A percentile compares a stretch with the other conserved stretches of the same genome.
These are phyloP conservation scores for Tolypocladium guangdongense DNA, from an alignment of 2,329 filamentous ascomycete genomes.

Conservation along the genomic window DNA sequence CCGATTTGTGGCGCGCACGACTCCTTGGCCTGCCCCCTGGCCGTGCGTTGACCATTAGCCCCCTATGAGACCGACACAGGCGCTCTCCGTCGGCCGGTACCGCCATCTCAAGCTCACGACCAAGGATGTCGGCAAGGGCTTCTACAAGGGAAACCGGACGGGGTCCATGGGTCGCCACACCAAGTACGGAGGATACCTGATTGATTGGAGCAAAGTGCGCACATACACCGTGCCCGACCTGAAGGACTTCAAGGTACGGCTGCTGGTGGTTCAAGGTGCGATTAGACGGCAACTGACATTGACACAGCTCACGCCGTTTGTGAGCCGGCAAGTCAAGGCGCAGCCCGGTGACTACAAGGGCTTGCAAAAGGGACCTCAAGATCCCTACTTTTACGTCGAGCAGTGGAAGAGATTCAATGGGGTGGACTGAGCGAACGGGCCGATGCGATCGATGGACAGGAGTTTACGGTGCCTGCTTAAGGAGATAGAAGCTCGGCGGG, in stretches of 20 bases:
- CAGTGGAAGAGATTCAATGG: conserved; percentile 61
- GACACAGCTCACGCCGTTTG: conserved; percentile 68
- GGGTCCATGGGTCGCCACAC: conserved; percentile 82
- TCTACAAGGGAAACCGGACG: conserved; percentile 91
- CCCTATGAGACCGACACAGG: conserved; percentile 56
- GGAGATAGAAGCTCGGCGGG: not conserved
- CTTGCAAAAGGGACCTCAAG: conserved; percentile 41
- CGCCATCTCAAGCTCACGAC: conserved; percentile 76
- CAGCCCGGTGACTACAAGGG: conserved; percentile 44
- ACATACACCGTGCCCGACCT: conserved; percentile 76
- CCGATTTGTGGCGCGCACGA: not conserved
- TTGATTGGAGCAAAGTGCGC: conserved; percentile 81
- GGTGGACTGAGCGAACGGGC: conserved; percentile 30
- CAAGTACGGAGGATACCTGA: conserved; percentile 69
- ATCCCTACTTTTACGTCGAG: conserved; percentile 50
- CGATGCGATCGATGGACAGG: conserved; percentile 1
- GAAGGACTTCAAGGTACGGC: conserved; percentile 57
- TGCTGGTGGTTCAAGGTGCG: not conserved
- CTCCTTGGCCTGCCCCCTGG: not conserved
- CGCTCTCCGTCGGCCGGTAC: conserved; percentile 55
- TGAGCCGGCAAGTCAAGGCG: conserved; percentile 48
- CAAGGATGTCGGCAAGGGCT: conserved; percentile 86
- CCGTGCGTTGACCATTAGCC: conserved; percentile 1
- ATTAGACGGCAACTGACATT: conserved; percentile 7
- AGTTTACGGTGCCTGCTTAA: not conserved